A percentile compares a stretch with the other conserved stretches of the same genome.
Conservation (phyloP, 1,139 yeast species). For the Suhomyces wounanorum region DNA sequence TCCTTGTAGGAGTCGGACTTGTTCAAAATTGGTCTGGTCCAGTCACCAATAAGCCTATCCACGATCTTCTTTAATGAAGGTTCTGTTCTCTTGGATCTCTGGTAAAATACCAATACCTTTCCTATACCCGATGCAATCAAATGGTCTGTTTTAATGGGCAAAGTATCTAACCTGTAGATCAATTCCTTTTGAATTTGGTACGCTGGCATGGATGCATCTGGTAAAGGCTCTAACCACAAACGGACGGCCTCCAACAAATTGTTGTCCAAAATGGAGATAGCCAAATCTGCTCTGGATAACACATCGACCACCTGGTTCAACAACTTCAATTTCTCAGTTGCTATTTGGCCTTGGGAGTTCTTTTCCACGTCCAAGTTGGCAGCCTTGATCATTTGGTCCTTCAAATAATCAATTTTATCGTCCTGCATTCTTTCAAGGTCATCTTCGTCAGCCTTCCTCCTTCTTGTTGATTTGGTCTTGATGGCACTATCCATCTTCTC, state of each 20-base stretch:
- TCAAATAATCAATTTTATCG: slow-evolving; percentile 77
- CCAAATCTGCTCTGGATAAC: slow-evolving; percentile 77
- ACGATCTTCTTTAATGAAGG: slow-evolving; percentile 83
- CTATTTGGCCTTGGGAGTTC: slow-evolving; percentile 73
- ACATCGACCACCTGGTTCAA: slow-evolving; percentile 77
- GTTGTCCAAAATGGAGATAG: slow-evolving; percentile 92
- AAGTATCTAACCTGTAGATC: slow-evolving; percentile 67
- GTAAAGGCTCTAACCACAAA: slow-evolving; percentile 97
- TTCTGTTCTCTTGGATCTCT: slow-evolving; percentile 87
- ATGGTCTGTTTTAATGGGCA: slow-evolving; percentile 95
- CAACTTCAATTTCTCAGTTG: slow-evolving; percentile 81
- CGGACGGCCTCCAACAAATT: slow-evolving; percentile 91
- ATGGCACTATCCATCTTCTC: slow-evolving; percentile 77
- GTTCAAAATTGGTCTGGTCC: slow-evolving; percentile 98
- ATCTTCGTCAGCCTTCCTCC: slow-evolving; percentile 76
- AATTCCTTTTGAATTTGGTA: slow-evolving; percentile 92
- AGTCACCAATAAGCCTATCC: slow-evolving; percentile 87
- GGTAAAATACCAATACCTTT: slow-evolving; percentile 90
- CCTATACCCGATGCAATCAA: slow-evolving; percentile 94
- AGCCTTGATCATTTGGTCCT: slow-evolving; percentile 90
- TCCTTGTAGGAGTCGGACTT: slow-evolving; percentile 94
- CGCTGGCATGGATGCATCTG: slow-evolving; percentile 96
- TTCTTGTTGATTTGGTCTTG: slow-evolving; percentile 60
- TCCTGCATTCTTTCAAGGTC: slow-evolving; percentile 95
- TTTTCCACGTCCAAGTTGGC: slow-evolving; percentile 90